Evolutionary conservation across 1,284 basidiomycete genomes (phyloP).

Genomic region (Somion occarium): DNA sequence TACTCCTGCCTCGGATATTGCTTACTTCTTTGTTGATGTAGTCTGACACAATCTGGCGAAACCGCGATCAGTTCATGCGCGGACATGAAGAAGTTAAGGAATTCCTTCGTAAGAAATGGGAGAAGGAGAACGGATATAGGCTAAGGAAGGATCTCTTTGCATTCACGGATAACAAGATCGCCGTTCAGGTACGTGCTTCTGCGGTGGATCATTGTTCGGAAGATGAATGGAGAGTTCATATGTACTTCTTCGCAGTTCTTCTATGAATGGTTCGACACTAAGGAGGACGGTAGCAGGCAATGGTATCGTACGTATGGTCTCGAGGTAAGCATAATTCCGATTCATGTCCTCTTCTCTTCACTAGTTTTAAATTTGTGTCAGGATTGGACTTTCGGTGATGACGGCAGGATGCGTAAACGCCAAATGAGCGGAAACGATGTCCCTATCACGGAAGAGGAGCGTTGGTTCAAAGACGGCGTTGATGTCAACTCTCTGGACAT

Average conservation of each 20-base stretch:
- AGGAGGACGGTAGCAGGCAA: slow-evolving; percentile 32
- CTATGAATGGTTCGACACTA: slow-evolving; percentile 49
- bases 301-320: slow-evolving; percentile 58
- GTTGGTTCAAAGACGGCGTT: slow-evolving; percentile 52
- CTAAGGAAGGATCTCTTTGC: slow-evolving; percentile 56
- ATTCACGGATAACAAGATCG: slow-evolving; percentile 54
- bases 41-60: slow-evolving; percentile 53
- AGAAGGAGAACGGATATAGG: slow-evolving; percentile 39
- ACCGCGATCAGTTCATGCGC: slow-evolving; percentile 47
- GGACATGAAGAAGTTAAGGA: slow-evolving; percentile 44
- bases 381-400: slow-evolving; percentile 55
- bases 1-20: too few species aligned
- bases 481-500: slow-evolving; percentile 26
- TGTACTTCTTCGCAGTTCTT: slow-evolving; percentile 39
- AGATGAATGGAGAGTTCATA: background rate
- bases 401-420: slow-evolving; percentile 52
- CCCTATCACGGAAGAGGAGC: slow-evolving; percentile 39
- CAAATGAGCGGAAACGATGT: slow-evolving; percentile 60
- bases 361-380: slow-evolving; percentile 17
- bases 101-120: slow-evolving; percentile 55
- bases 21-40: slow-evolving; percentile 7
- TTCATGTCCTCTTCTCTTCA: background rate
- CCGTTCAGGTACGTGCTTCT: slow-evolving; percentile 36
- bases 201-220: background rate
- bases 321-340: slow-evolving; percentile 25